A percentile compares a stretch with the other conserved stretches of the same genome.
phyloP scores from a whole-genome alignment of 345 rosid genomes.

The Garcia nutans region DNA sequence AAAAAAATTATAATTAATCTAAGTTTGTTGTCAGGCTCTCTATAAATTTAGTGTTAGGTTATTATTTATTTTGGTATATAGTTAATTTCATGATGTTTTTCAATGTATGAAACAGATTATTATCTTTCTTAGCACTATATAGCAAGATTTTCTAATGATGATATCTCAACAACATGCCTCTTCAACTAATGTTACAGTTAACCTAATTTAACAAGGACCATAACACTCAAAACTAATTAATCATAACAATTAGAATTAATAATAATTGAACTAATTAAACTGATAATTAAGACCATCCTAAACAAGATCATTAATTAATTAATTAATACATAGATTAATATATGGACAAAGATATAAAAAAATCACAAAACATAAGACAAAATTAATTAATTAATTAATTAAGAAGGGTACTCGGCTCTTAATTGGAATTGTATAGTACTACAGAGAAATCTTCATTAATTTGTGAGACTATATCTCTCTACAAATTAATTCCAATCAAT shows the following conservation, averaged over 20 bases:
- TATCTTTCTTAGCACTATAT: constrained; percentile 7
- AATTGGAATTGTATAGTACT: too few relatives aligned
- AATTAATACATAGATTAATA: not conserved
- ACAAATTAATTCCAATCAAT: not conserved
- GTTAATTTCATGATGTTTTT: too few relatives aligned
- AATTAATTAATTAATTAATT: constrained; percentile 3
- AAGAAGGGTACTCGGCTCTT: not conserved
- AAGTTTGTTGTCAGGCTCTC: too few relatives aligned
- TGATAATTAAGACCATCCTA: constrained; percentile 9
- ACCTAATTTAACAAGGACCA: constrained; percentile 31
- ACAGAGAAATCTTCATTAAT: not conserved
- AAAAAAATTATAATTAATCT: too few relatives aligned
- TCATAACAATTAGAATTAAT: constrained; percentile 11
- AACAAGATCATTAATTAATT: constrained; percentile 11
- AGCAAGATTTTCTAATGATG: constrained; percentile 8
- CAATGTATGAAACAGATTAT: too few relatives aligned
- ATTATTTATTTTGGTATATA: too few relatives aligned
- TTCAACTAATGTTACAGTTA: constrained; percentile 34
- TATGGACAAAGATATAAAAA: not conserved
- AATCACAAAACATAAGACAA: not conserved
- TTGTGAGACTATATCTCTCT: not conserved
- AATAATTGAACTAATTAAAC: constrained; percentile 7
- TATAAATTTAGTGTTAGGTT: too few relatives aligned
- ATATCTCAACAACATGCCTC: constrained; percentile 32
- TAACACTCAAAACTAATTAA: constrained; percentile 23